A percentile compares a stretch with the other conserved stretches of the same genome.
Evolutionary conservation across 2,329 filamentous ascomycete genomes (phyloP).

Genomic region (Cladosporium sp.): DNA sequence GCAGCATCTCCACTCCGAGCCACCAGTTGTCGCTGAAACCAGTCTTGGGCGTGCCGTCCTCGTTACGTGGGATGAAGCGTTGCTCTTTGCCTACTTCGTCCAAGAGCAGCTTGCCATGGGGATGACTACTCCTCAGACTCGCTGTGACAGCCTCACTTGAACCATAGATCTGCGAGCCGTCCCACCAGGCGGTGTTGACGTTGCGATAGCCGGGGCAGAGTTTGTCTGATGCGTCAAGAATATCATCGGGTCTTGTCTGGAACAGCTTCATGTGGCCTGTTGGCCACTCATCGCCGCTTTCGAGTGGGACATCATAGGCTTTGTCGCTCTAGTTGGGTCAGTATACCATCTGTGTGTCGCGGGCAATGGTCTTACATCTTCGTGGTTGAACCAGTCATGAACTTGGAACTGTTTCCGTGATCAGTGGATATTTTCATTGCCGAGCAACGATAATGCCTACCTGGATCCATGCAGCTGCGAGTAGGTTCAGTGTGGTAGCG

Average conservation of each 20-base stretch:
- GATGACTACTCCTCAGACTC: constrained; percentile 31
- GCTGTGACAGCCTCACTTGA: constrained; percentile 36
- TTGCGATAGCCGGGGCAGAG: constrained; percentile 42
- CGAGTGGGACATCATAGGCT: constrained; percentile 15
- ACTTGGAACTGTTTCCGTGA: constrained; percentile 39
- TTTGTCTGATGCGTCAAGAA: constrained; percentile 35
- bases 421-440: background rate
- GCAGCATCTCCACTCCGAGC: constrained; percentile 45
- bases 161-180: constrained; percentile 46
- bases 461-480: constrained; percentile 42
- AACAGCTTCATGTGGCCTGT: constrained; percentile 35
- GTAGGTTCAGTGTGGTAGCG: constrained; percentile 43
- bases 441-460: background rate
- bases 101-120: constrained; percentile 40
- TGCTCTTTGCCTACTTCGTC: constrained; percentile 28
- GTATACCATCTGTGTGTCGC: background rate
- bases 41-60: constrained; percentile 36
- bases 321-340: constrained; percentile 13
- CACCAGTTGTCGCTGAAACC: constrained; percentile 47
- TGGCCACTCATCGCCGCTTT: constrained; percentile 18
- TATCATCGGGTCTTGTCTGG: constrained; percentile 33
- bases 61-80: constrained; percentile 39
- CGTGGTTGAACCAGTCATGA: constrained; percentile 39
- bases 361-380: background rate
- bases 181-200: constrained; percentile 44